Evolutionary conservation across 116 monocot species (phyloP), one percentile per base, ranked within the genome.

Genomic region (Posidonia oceanica): DNA sequence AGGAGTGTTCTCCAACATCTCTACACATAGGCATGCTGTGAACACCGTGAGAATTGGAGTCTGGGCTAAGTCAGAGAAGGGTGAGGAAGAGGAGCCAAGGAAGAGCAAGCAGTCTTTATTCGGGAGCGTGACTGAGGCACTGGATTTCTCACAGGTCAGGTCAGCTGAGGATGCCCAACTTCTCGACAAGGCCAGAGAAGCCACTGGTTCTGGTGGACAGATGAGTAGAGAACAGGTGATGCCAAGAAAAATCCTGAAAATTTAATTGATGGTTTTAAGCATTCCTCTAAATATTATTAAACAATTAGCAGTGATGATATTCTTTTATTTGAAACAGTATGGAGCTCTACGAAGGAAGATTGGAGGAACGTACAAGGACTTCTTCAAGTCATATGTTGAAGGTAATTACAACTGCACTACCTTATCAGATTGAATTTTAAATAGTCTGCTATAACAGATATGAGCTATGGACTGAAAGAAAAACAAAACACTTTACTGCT

Each of bases 311-410:
- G 29, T 29, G 29, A 29, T 29, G 29, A 29, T 1, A 29, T 29
- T 29, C 29, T 29, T 18, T 5, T 16, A n/a, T 5, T 14, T 8
- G 5, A 14, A 62, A 18, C 59, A 94, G 96, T 96, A 96, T 68
- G 96, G 96, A 55, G 96, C 96, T 52, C 89, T 91, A 36, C 69
- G 96, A 68, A 87, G 96, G 78, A 96, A 96, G 80, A 97, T 91
- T 42, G 91, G 96, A 20, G 96, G 96, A 69, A 97, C 96, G 22
- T 97, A 97, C 87, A 85, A 89, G 75, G 96, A 97, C 77, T 97
- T 97, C 79, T 97, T 91, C 87, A 97, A 97, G 79, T 91, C 96
- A 23, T 97, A 97, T 71, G 85, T 97, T 63, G 96, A 97, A 36
- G 96, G 96, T 91, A 80, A 72, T 61, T 5, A 8, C 17, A n/a